Evolutionary conservation across 208 protist species (phyloP).

Genomic region (Acanthamoeba triangularis): DNA sequence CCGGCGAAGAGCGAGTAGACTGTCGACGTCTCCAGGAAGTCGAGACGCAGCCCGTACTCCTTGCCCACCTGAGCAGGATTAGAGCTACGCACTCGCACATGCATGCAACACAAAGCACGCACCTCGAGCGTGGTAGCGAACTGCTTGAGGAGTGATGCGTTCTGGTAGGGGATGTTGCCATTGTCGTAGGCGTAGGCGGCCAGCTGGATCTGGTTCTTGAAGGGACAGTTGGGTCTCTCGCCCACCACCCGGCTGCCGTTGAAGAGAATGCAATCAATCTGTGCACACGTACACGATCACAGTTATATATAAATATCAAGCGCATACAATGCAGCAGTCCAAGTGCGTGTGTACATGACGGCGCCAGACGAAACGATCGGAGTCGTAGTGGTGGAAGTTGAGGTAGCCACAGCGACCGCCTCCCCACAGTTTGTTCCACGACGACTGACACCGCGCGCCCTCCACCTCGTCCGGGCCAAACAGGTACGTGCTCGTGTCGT

Average conservation of each 20-base stretch:
- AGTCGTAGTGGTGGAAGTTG: conserved; percentile 59
- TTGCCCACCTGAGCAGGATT: neutral
- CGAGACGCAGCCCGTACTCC: conserved; percentile 18
- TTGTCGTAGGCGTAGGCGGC: conserved; percentile 29
- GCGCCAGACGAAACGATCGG: conserved; percentile 12
- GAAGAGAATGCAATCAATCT: conserved; percentile 33
- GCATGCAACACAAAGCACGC: neutral
- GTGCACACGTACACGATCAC: neutral
- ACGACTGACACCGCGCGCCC: conserved; percentile 5
- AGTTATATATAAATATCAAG: neutral
- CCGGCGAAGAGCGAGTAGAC: conserved; percentile 15
- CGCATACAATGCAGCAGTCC: neutral
- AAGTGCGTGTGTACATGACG: neutral
- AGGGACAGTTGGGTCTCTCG: conserved; percentile 30
- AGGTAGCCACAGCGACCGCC: conserved; percentile 1
- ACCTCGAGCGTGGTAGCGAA: neutral
- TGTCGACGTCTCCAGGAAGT: conserved; percentile 40
- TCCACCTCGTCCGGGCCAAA: conserved; percentile 9
- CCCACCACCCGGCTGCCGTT: conserved; percentile 15
- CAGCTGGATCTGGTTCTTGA: conserved; percentile 28
- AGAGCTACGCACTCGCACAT: neutral
- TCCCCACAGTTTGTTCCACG: conserved; percentile 39
- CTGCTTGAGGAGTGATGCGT: conserved; percentile 9
- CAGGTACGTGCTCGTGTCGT: neutral
- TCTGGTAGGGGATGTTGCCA: conserved; percentile 25